These are phyloP conservation scores for Phaeophleospora eucalypticola DNA, from an alignment of 2,329 filamentous ascomycete species.

Conservation along the genomic window DNA sequence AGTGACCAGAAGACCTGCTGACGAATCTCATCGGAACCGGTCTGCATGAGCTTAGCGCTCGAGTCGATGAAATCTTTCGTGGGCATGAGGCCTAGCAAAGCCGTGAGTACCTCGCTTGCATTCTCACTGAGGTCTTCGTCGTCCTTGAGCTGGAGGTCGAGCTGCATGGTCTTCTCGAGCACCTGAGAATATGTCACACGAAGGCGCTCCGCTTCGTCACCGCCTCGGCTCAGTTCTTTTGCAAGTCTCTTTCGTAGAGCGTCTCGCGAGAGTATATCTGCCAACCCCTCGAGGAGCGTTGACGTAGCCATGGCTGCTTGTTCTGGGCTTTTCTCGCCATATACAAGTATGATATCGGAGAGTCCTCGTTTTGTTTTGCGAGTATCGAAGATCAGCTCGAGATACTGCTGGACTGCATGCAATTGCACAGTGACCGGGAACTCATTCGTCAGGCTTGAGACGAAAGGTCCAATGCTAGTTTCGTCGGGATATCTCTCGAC, in stretches of 20 bases:
- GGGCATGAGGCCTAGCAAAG: constrained; percentile 78
- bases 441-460: constrained; percentile 66
- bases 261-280: constrained; percentile 30
- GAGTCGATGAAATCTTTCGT: constrained; percentile 86
- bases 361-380: constrained; percentile 70
- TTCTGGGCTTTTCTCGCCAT: constrained; percentile 44
- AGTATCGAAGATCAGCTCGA: constrained; percentile 70
- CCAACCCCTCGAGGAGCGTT: constrained; percentile 38
- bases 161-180: constrained; percentile 40
- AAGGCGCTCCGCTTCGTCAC: constrained; percentile 19
- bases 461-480: constrained; percentile 69
- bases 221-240: constrained; percentile 24
- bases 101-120: constrained; percentile 67
- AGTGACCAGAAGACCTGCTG: constrained; percentile 77
- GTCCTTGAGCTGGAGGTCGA: constrained; percentile 61
- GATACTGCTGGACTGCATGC: constrained; percentile 65
- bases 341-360: constrained; percentile 66
- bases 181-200: constrained; percentile 31
- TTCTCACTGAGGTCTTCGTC: constrained; percentile 36
- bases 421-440: constrained; percentile 76
- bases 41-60: constrained; percentile 74
- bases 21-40: constrained; percentile 66
- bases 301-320: constrained; percentile 32
- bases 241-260: constrained; percentile 25
- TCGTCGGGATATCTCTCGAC: constrained; percentile 83